Conservation (phyloP, 1,284 basidiomycete species). For the Papiliotrema terrestris region DNA sequence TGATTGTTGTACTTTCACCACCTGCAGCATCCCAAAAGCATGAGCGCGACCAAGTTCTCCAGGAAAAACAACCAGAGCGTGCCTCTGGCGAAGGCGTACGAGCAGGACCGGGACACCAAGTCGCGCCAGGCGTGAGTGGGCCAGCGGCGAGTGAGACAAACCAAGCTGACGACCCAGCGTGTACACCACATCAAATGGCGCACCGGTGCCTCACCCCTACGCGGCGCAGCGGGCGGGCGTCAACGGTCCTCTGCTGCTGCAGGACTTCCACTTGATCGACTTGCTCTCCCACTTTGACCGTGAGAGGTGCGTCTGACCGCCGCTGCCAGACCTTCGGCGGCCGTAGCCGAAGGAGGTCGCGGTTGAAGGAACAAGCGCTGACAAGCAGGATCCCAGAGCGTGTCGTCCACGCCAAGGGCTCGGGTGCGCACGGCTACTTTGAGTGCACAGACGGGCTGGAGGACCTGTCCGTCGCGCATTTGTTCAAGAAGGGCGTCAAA, state of each 20-base stretch:
- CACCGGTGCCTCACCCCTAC: conserved; percentile 59
- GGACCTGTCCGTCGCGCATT: conserved; percentile 69
- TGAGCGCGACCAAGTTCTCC: background rate
- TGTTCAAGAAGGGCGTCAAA: conserved; percentile 72
- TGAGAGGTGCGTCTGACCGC: conserved; percentile 66
- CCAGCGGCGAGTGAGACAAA: too few relatives aligned
- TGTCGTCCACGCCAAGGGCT: conserved; percentile 58
- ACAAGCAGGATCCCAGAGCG: conserved; percentile 73
- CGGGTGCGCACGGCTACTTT: conserved; percentile 89
- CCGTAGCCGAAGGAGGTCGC: too few relatives aligned
- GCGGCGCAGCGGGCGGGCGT: conserved; percentile 69
- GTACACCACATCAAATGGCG: conserved; percentile 83
- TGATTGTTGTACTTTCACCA: background rate
- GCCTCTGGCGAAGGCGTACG: conserved; percentile 13
- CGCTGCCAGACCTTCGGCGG: too few relatives aligned
- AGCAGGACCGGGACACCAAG: conserved; percentile 24
- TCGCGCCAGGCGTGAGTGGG: conserved; percentile 22
- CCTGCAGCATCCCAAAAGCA: background rate
- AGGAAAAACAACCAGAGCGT: background rate
- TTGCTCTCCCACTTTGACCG: conserved; percentile 86
- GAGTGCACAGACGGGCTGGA: conserved; percentile 77
- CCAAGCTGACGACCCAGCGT: conserved; percentile 24
- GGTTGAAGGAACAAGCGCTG: conserved; percentile 14
- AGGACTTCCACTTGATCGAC: conserved; percentile 88
- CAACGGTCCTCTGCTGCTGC: conserved; percentile 77